A percentile compares a stretch with the other conserved stretches of the same genome.
phyloP scores from a whole-genome alignment of 2,329 filamentous ascomycete species.

The Corynespora cassiicola region DNA sequence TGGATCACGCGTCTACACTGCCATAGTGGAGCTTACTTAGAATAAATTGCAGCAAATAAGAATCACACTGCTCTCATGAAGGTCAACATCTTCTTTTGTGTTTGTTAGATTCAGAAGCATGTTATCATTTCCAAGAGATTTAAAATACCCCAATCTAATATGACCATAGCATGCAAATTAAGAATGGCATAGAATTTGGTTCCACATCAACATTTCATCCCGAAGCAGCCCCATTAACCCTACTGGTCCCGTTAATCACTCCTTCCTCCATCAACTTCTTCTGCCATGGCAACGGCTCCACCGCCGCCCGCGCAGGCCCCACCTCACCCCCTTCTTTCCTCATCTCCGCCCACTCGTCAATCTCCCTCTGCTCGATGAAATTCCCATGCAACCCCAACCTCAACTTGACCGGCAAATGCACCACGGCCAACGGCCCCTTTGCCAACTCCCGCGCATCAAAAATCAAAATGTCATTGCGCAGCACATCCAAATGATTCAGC shows the following conservation, averaged over 20 bases:
- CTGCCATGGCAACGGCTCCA: constrained; percentile 36
- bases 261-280: constrained; percentile 27
- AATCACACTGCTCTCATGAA: too few species aligned
- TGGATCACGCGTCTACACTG: too few species aligned
- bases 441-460: constrained; percentile 50
- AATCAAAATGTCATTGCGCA: constrained; percentile 49
- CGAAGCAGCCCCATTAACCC: constrained; percentile 8
- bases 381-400: constrained; percentile 41
- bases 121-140: too few species aligned
- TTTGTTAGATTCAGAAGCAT: too few species aligned
- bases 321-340: constrained; percentile 33
- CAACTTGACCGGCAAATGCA: constrained; percentile 48
- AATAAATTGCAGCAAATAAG: too few species aligned
- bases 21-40: too few species aligned
- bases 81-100: too few species aligned
- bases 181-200: too few species aligned
- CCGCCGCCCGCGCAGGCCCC: constrained; percentile 28
- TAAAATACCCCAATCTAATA: too few species aligned
- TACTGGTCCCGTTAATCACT: constrained; percentile 4
- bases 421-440: constrained; percentile 47
- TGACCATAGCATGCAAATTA: too few species aligned
- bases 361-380: constrained; percentile 36
- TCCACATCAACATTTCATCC: too few species aligned
- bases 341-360: constrained; percentile 37
- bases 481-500: constrained; percentile 51